These are phyloP conservation scores for Dipteronia dyeriana DNA, from an alignment of 345 rosid genomes.

Conservation along the genomic window DNA sequence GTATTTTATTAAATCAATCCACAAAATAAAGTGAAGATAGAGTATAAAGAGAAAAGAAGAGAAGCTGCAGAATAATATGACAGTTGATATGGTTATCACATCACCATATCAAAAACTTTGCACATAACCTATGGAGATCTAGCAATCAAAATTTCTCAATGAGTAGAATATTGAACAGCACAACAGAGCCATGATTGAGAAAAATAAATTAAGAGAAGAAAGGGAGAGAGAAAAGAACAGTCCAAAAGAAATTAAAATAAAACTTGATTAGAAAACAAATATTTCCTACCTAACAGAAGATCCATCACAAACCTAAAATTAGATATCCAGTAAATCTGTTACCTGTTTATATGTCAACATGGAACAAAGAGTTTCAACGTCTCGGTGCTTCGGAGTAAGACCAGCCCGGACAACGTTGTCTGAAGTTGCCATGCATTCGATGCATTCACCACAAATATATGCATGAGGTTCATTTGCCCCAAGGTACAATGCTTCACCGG, in stretches of 20 bases:
- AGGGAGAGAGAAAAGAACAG: no score
- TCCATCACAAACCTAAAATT: neutral
- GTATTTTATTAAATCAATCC: neutral
- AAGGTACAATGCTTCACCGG: constrained; percentile 94
- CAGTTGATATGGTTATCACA: neutral
- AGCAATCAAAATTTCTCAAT: no score
- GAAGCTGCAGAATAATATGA: neutral
- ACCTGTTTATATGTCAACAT: constrained; percentile 98
- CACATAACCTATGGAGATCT: no score
- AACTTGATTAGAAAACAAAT: neutral
- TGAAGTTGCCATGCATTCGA: constrained; percentile 99
- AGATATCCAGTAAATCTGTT: constrained; percentile 1
- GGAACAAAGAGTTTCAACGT: constrained; percentile 82
- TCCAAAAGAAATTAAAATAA: no score
- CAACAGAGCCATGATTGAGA: no score
- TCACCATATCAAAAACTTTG: neutral
- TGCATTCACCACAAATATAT: constrained; percentile 80
- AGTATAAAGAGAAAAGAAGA: neutral
- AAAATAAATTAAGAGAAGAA: no score
- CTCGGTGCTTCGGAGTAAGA: constrained; percentile 89
- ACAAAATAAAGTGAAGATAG: neutral
- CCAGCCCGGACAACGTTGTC: constrained; percentile 99
- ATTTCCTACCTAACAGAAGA: neutral
- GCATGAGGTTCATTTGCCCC: constrained; percentile 99
- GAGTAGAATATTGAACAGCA: no score